A percentile compares a stretch with the other conserved stretches of the same genome.
Evolutionary conservation across 495 filamentous ascomycete species (phyloP).

Genomic region (Podospora sp.): DNA sequence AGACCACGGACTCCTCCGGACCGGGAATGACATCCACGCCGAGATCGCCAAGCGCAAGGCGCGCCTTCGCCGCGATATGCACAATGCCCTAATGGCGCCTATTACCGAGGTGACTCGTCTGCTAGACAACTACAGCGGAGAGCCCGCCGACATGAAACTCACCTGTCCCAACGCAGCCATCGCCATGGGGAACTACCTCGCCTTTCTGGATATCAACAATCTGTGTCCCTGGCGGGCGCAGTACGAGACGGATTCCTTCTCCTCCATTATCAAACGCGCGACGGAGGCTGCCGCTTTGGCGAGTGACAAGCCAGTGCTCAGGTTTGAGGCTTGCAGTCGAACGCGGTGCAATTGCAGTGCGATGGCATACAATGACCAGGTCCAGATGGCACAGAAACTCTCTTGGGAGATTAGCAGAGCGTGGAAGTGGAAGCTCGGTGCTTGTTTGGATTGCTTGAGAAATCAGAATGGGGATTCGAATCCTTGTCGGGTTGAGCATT

Average conservation of each 20-base stretch:
- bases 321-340: constrained; percentile 20
- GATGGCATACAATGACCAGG: constrained; percentile 13
- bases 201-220: constrained; percentile 20
- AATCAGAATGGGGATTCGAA: neutral
- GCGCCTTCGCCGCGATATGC: constrained; percentile 21
- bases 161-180: constrained; percentile 21
- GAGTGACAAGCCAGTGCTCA: constrained; percentile 11
- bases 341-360: constrained; percentile 11
- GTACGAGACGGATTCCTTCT: constrained; percentile 27
- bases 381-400: constrained; percentile 12
- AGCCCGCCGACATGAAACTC: neutral
- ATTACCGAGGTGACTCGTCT: constrained; percentile 11
- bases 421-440: constrained; percentile 24
- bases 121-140: neutral
- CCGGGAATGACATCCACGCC: constrained; percentile 22
- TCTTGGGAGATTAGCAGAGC: neutral
- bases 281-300: neutral
- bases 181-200: constrained; percentile 25
- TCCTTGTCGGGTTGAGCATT: constrained; percentile 22
- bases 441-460: constrained; percentile 24
- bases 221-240: constrained; percentile 25
- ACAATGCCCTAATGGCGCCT: constrained; percentile 24
- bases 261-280: constrained; percentile 19
- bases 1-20: constrained; percentile 23
- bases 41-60: constrained; percentile 25